Evolutionary conservation across 768 basidiomycete genomes (phyloP).

Genomic region (Phaeolepiota aurea): DNA sequence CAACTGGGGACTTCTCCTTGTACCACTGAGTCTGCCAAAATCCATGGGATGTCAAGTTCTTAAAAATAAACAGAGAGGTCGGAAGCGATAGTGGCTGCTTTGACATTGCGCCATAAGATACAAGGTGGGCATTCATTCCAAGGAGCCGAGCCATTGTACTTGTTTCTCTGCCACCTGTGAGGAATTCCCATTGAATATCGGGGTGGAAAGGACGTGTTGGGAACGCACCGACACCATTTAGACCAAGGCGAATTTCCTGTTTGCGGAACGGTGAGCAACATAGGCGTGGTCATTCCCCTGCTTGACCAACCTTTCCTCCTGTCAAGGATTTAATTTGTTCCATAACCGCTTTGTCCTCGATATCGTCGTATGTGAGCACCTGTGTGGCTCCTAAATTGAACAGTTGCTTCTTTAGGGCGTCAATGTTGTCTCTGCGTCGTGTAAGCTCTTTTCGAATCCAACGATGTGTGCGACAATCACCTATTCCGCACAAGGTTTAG

Average conservation of each 20-base stretch:
- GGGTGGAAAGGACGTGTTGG: not conserved
- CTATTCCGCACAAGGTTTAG: constrained; percentile 76
- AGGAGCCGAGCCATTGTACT: constrained; percentile 62
- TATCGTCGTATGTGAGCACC: constrained; percentile 71
- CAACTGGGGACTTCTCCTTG: constrained; percentile 31
- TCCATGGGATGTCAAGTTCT: constrained; percentile 65
- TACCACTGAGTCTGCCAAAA: constrained; percentile 81
- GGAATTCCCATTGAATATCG: constrained; percentile 1
- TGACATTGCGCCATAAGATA: constrained; percentile 90
- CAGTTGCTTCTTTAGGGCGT: constrained; percentile 41
- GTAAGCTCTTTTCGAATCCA: not conserved
- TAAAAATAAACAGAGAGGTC: constrained; percentile 79
- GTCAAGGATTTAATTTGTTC: constrained; percentile 58
- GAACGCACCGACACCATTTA: constrained; percentile 42
- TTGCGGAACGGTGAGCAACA: not conserved
- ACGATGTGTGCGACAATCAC: constrained; percentile 22
- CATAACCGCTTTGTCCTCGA: constrained; percentile 47
- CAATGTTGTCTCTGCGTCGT: constrained; percentile 41
- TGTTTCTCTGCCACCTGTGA: constrained; percentile 52
- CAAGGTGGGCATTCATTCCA: constrained; percentile 59
- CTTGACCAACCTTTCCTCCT: constrained; percentile 38
- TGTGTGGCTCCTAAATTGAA: constrained; percentile 62
- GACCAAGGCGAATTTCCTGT: constrained; percentile 35
- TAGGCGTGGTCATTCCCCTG: not conserved
- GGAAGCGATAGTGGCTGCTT: constrained; percentile 73